Base-by-base conservation (phyloP, 2,329 filamentous ascomycete genomes). In the Monilinia vaccinii-corymbosi region DNA sequence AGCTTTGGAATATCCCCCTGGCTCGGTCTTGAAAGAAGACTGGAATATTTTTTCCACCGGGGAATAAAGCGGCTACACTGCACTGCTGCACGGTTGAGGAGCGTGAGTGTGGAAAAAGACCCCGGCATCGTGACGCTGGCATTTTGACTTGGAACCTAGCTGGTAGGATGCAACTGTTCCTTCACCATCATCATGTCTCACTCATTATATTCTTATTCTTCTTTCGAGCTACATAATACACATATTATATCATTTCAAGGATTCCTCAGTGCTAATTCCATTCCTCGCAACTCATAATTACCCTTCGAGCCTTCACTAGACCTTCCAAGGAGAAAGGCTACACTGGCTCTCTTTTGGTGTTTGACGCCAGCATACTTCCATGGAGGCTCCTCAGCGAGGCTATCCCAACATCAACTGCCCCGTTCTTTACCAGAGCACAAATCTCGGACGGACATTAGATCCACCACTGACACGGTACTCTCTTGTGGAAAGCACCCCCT, bases 31-130 rank as follows among this genome's bases (percentile, higher is more conserved):
- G 57, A 34, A 36, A 53, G 16, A 44, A 44, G n/a, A 53, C n/a
- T 44, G 51, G 40, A 59, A 59, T 59, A 31, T 55, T 46, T 59
- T 55, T 53, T 59, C 57, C 48, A 59, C 57, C 57, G 57, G 57
- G 49, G 42, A 59, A 59, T 59, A 40, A 46, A 59, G 57, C 57
- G 57, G 48, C 28, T 59, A 49, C 36, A 53, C 28, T 52, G 28
- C 36, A 53, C 28, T 52, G 28, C 49, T 59, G 57, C 57, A 58
- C 47, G 51, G 38, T 55, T 45, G 36, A 55, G 44, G 51, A 55
- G 51, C 38, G 51, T 16, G 23, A 44, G 28, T 55, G 38, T 32
- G 11, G 11, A 21, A 21, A 42, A 21, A 42, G 34, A 49, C 56
- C 56, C 46, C 36, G 56, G 56, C 38, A 52, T 28, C 36, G 25